These are phyloP conservation scores for Fusarium kyushuense DNA, from an alignment of 2,329 filamentous ascomycete genomes.

Conservation along the genomic window DNA sequence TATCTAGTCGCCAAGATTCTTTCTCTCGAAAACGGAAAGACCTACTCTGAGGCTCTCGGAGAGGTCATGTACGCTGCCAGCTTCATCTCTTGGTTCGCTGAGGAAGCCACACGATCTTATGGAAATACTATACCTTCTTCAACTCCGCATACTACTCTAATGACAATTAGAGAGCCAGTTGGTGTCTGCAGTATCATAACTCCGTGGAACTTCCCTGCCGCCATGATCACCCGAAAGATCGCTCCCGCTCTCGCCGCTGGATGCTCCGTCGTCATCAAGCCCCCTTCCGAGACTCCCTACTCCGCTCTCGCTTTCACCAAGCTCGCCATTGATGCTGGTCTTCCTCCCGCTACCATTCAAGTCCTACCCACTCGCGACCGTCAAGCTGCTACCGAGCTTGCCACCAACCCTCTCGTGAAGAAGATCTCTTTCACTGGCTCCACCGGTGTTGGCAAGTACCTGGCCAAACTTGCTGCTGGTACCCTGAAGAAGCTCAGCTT, in stretches of 20 bases:
- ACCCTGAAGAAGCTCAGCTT: conserved; percentile 75
- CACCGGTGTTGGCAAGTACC: conserved; percentile 70
- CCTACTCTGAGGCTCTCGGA: conserved; percentile 63
- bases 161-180: conserved; percentile 71
- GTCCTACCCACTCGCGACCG: conserved; percentile 48
- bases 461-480: conserved; percentile 70
- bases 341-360: conserved; percentile 61
- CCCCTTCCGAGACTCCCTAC: conserved; percentile 79
- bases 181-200: conserved; percentile 61
- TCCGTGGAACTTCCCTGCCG: conserved; percentile 51
- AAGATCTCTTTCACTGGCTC: conserved; percentile 79
- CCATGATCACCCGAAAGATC: conserved; percentile 56
- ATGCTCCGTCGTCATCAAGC: conserved; percentile 81
- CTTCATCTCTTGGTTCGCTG: conserved; percentile 69
- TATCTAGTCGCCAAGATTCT: conserved; percentile 53
- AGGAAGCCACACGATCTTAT: conserved; percentile 63
- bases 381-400: conserved; percentile 50
- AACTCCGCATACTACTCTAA: conserved; percentile 72
- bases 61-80: conserved; percentile 67
- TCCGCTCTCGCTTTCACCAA: conserved; percentile 78
- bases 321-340: conserved; percentile 77
- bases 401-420: conserved; percentile 47
- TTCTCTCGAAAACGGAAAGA: conserved; percentile 67
- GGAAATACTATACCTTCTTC: conserved; percentile 72
- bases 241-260: conserved; percentile 75